These are phyloP conservation scores for Diphasiastrum complanatum DNA, from an alignment of 83 land plant genomes.

Conservation along the genomic window DNA sequence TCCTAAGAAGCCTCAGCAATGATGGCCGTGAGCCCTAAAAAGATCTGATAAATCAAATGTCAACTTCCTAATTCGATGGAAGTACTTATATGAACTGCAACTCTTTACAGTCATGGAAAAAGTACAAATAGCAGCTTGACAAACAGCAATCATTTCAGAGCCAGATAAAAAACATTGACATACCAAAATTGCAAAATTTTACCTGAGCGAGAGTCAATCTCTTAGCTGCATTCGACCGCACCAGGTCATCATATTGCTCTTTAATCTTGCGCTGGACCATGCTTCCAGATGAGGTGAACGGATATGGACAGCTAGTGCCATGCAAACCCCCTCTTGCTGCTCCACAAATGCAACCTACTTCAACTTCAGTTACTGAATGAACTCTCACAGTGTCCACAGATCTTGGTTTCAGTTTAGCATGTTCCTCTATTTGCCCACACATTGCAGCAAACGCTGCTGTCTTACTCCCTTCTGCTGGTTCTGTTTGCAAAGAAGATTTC, in stretches of 20 bases:
- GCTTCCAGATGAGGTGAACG: neutral
- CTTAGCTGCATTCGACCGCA: neutral
- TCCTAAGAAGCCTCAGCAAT: too few relatives aligned
- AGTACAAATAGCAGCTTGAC: too few relatives aligned
- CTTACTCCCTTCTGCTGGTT: neutral
- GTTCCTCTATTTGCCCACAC: neutral
- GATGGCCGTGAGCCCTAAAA: too few relatives aligned
- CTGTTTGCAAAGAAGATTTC: too few relatives aligned
- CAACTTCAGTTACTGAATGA: neutral
- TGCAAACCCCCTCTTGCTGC: neutral
- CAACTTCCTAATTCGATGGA: too few relatives aligned
- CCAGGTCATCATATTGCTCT: neutral
- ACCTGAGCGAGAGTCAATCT: neutral
- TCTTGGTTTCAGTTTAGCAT: neutral
- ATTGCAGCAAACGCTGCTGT: neutral
- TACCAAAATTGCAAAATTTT: too few relatives aligned
- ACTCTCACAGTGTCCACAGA: neutral
- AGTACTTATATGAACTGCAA: too few relatives aligned
- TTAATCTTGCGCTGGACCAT: slow-evolving; percentile 1
- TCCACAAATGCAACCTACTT: neutral
- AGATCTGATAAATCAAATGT: too few relatives aligned
- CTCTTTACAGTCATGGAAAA: too few relatives aligned
- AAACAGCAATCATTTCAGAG: too few relatives aligned
- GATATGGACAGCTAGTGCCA: neutral
- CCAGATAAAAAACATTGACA: too few relatives aligned